Percentiles rank a stretch among this genome's conserved stretches.
Evolutionary conservation across 2,329 filamentous ascomycete genomes (phyloP).

Genomic region (Hypoxylon sp.): DNA sequence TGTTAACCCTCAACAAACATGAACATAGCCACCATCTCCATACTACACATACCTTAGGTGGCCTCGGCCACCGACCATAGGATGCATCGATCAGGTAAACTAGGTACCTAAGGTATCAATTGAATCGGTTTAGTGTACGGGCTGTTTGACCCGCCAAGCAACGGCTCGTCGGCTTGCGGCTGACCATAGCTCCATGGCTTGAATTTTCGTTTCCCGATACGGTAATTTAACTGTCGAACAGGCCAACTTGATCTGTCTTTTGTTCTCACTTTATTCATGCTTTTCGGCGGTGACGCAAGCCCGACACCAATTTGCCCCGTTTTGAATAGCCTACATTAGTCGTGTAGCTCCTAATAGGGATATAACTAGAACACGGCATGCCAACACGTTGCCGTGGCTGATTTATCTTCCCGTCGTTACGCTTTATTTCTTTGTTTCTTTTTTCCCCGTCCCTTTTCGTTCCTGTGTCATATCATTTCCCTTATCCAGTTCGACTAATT

Average conservation of each 20-base stretch:
- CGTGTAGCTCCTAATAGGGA: slow-evolving; percentile 5
- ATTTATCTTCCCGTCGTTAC: neutral
- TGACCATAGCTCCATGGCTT: slow-evolving; percentile 23
- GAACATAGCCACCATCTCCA: slow-evolving; percentile 13
- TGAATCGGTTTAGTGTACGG: too few species aligned
- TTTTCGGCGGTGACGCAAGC: slow-evolving; percentile 18
- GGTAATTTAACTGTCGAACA: too few species aligned
- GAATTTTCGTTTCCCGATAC: too few species aligned
- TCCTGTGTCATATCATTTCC: neutral
- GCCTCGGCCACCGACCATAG: too few species aligned
- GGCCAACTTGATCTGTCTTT: too few species aligned
- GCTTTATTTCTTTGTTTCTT: slow-evolving; percentile 1
- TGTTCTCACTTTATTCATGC: slow-evolving; percentile 18
- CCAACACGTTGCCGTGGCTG: neutral
- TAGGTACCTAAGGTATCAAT: too few species aligned
- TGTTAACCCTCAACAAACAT: neutral
- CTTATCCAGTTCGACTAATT: slow-evolving; percentile 2
- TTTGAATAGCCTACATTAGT: slow-evolving; percentile 21
- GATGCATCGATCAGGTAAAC: too few species aligned
- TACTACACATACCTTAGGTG: too few species aligned
- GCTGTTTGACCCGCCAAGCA: slow-evolving; percentile 8
- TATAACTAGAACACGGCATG: slow-evolving; percentile 25
- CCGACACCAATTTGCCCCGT: slow-evolving; percentile 5
- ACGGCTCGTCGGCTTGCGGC: slow-evolving; percentile 19
- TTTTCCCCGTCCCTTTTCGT: neutral